Conservation (phyloP, 2,329 filamentous ascomycete species). For the Fragosphaeria purpurea region DNA sequence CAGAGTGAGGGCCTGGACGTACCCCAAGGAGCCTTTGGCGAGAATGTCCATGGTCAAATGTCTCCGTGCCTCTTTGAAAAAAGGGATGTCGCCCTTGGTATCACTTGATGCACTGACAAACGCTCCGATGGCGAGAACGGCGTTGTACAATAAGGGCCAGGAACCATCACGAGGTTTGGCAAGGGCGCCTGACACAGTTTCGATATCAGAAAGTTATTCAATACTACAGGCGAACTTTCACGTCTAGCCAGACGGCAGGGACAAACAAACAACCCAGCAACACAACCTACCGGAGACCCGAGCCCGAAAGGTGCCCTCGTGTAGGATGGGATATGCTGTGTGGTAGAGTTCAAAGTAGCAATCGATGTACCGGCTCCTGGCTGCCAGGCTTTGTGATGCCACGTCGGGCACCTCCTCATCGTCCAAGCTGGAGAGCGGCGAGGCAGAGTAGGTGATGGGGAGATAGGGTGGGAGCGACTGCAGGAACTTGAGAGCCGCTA, state of each 20-base stretch:
- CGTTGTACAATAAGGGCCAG: not conserved
- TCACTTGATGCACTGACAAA: not conserved
- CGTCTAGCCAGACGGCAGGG: too few relatives aligned
- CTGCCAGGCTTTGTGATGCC: not conserved
- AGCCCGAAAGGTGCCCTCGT: slow-evolving; percentile 4
- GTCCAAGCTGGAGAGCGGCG: too few relatives aligned
- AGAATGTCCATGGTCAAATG: slow-evolving; percentile 3
- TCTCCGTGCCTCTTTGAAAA: slow-evolving; percentile 1
- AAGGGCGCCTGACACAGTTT: not conserved
- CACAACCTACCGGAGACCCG: not conserved
- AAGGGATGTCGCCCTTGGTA: not conserved
- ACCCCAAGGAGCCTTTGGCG: slow-evolving; percentile 1
- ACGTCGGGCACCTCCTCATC: not conserved
- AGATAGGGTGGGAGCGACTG: slow-evolving; percentile 3
- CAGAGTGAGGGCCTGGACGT: not conserved
- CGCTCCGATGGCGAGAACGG: slow-evolving; percentile 3
- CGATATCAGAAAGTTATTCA: not conserved
- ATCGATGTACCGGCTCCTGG: not conserved
- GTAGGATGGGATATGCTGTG: slow-evolving; percentile 4
- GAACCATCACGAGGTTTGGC: slow-evolving; percentile 3
- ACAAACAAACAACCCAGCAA: not conserved
- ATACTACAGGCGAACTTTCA: not conserved
- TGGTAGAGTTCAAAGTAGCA: slow-evolving; percentile 5
- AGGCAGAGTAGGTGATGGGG: not conserved
- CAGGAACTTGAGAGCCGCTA: slow-evolving; percentile 1